phyloP scores from a whole-genome alignment of 352 stramenopile genomes.

The Globisporangium nunn region DNA sequence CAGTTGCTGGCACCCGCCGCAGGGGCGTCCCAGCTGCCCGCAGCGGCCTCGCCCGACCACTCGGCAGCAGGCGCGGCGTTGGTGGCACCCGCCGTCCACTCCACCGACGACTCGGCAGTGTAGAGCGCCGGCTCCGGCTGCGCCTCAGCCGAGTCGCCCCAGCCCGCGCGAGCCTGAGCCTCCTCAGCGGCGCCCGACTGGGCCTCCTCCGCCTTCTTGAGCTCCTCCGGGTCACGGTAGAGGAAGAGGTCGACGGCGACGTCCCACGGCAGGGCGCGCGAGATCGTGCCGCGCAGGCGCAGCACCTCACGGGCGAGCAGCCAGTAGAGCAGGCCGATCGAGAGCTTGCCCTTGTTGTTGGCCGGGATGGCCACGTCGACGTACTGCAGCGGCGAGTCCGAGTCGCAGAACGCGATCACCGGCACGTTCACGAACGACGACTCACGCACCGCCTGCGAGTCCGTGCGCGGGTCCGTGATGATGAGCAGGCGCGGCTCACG shows the following conservation, averaged over 20 bases:
- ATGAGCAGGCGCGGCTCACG: conserved; percentile 98
- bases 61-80: conserved; percentile 34
- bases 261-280: conserved; percentile 93
- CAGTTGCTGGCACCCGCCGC: conserved; percentile 47
- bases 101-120: conserved; percentile 34
- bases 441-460: conserved; percentile 97
- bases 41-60: conserved; percentile 66
- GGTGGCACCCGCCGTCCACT: conserved; percentile 52
- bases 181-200: conserved; percentile 84
- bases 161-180: conserved; percentile 56
- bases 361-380: conserved; percentile 99
- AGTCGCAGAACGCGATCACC: conserved; percentile 99
- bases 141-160: conserved; percentile 54
- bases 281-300: conserved; percentile 95
- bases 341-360: conserved; percentile 99
- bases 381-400: conserved; percentile 98
- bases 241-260: conserved; percentile 99
- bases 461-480: conserved; percentile 98
- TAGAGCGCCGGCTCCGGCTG: conserved; percentile 49
- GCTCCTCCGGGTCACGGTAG: conserved; percentile 99
- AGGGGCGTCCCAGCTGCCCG: conserved; percentile 47
- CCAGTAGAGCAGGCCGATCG: conserved; percentile 99
- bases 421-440: conserved; percentile 99
- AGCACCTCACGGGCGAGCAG: conserved; percentile 98
- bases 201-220: conserved; percentile 99